Conservation (phyloP, 768 basidiomycete species). For the Termitomyces bulborhizus region DNA sequence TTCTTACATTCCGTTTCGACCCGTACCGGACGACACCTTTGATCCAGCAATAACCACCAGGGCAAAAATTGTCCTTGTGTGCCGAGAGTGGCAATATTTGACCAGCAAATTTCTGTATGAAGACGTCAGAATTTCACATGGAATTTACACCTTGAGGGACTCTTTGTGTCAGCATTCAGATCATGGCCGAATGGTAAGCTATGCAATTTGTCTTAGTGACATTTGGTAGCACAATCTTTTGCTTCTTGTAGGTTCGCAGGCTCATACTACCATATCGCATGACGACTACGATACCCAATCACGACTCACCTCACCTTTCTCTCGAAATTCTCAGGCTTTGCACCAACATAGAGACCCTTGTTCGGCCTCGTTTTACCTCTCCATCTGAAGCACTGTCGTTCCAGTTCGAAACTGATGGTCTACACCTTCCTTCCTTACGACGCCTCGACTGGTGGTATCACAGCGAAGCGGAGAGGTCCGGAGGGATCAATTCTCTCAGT, state of each 20-base stretch:
- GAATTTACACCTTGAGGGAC: constrained; percentile 23
- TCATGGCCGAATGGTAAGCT: constrained; percentile 20
- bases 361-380: constrained; percentile 34
- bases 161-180: constrained; percentile 22
- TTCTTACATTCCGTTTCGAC: constrained; percentile 44
- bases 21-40: constrained; percentile 20
- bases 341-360: constrained; percentile 45
- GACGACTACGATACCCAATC: constrained; percentile 32
- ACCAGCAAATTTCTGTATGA: constrained; percentile 43
- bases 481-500: constrained; percentile 58
- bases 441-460: constrained; percentile 70
- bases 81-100: constrained; percentile 49
- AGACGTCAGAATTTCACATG: constrained; percentile 39
- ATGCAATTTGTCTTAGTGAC: constrained; percentile 2
- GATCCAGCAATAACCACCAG: constrained; percentile 28
- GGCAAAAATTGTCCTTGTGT: constrained; percentile 45
- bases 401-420: constrained; percentile 44
- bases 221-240: not conserved
- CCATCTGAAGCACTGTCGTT: constrained; percentile 30
- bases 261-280: constrained; percentile 52
- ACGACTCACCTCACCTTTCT: constrained; percentile 23
- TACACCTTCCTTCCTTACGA: constrained; percentile 43
- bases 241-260: constrained; percentile 39
- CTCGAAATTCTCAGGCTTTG: constrained; percentile 45
- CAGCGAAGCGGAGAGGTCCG: constrained; percentile 49